Percentiles rank a stretch among this genome's conserved stretches.
phyloP scores from a whole-genome alignment of 768 basidiomycete species.

The Phylloporus sp. region DNA sequence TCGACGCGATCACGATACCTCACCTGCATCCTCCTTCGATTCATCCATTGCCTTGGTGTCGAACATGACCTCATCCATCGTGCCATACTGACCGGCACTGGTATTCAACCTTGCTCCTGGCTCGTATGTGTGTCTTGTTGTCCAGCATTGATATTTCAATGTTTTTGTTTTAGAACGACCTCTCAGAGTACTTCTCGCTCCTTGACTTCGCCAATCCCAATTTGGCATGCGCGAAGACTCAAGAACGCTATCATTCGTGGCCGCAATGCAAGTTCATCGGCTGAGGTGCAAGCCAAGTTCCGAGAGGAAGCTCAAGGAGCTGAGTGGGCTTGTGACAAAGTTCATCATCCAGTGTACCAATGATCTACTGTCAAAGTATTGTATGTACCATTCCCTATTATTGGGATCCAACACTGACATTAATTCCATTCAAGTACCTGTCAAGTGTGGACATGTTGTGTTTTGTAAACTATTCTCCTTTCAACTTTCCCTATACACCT shows the following conservation, averaged over 20 bases:
- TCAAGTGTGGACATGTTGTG: constrained; percentile 98
- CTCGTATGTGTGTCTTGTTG: constrained; percentile 3
- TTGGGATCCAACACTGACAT: constrained; percentile 1
- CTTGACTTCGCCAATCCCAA: constrained; percentile 92
- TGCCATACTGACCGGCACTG: constrained; percentile 89
- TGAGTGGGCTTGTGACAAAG: constrained; percentile 80
- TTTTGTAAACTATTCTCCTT: constrained; percentile 85
- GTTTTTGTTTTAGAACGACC: constrained; percentile 62
- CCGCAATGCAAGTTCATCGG: constrained; percentile 82
- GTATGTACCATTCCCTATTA: constrained; percentile 43
- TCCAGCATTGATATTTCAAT: neutral
- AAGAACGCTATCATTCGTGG: constrained; percentile 89
- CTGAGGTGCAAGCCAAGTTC: constrained; percentile 70
- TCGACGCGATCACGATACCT: no score
- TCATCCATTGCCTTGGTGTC: no score
- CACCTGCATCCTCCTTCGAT: no score
- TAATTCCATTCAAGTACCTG: constrained; percentile 62
- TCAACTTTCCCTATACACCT: constrained; percentile 79
- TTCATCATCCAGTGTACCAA: constrained; percentile 96
- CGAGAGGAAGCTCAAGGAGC: constrained; percentile 88
- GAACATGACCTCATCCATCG: no score
- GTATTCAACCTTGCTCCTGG: constrained; percentile 30
- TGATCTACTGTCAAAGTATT: constrained; percentile 89
- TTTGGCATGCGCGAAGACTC: constrained; percentile 80
- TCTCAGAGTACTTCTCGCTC: constrained; percentile 91